These are phyloP conservation scores for Bocquillonia castaneifolia DNA, from an alignment of 441 rosid species.

Conservation along the genomic window DNA sequence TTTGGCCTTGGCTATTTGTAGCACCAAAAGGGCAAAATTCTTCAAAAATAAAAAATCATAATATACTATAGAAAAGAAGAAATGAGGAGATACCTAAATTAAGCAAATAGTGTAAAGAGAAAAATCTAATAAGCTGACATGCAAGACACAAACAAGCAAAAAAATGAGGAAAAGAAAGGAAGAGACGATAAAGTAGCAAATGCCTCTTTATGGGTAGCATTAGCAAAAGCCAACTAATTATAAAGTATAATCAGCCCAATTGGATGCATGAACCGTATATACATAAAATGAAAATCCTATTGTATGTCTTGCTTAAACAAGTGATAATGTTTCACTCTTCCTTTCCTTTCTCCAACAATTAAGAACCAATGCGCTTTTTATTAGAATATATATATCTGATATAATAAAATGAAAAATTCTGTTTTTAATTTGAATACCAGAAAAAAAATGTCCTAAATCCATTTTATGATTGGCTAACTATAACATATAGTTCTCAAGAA, in stretches of 20 bases:
- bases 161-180: neutral
- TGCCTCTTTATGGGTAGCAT: slow-evolving; percentile 16
- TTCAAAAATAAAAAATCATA: neutral
- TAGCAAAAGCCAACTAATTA: slow-evolving; percentile 14
- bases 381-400: too few relatives aligned
- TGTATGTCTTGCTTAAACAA: too few relatives aligned
- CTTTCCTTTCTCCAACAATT: neutral
- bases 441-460: too few relatives aligned
- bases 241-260: neutral
- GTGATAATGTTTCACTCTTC: neutral
- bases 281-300: too few relatives aligned
- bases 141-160: neutral
- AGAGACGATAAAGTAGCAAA: neutral
- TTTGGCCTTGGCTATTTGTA: neutral
- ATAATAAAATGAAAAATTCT: neutral
- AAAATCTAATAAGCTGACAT: slow-evolving; percentile 2
- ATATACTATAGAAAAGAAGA: neutral
- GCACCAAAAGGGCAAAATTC: neutral
- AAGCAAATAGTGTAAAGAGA: neutral
- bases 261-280: neutral
- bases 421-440: too few relatives aligned
- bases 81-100: neutral
- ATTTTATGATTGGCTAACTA: too few relatives aligned
- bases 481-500: too few relatives aligned
- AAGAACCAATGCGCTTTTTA: neutral